Conservation (phyloP, 1,284 basidiomycete genomes). For the Pseudozyma hubeiensis region DNA sequence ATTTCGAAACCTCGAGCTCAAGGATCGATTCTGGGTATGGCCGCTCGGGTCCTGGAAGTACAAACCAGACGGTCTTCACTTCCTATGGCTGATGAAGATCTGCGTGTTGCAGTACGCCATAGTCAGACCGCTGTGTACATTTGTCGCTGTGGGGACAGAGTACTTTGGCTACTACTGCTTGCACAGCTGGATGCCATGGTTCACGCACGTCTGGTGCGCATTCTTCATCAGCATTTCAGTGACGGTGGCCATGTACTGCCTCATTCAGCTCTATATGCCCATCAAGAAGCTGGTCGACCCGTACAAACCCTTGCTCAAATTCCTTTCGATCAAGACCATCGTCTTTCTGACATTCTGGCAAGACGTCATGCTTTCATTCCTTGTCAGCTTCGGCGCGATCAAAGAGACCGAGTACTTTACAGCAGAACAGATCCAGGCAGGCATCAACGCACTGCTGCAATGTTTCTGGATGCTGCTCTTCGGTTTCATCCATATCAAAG, state of each 20-base stretch:
- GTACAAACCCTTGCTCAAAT: conserved; percentile 77
- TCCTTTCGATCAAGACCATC: conserved; percentile 77
- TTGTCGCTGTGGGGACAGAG: conserved; percentile 76
- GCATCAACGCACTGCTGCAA: conserved; percentile 77
- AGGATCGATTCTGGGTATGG: conserved; percentile 76
- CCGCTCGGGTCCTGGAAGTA: conserved; percentile 76
- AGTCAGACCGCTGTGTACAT: conserved; percentile 76
- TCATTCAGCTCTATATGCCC: conserved; percentile 79
- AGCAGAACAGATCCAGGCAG: conserved; percentile 79
- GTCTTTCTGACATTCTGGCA: conserved; percentile 87
- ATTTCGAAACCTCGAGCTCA: conserved; percentile 72
- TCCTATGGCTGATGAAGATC: conserved; percentile 81
- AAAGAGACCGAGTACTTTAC: conserved; percentile 76
- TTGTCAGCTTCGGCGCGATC: conserved; percentile 76
- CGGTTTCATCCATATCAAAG: conserved; percentile 78
- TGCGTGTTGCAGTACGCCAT: conserved; percentile 83
- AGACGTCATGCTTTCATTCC: conserved; percentile 75
- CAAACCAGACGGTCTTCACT: conserved; percentile 75
- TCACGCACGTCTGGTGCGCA: conserved; percentile 75
- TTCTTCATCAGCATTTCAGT: conserved; percentile 79
- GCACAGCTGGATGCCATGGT: conserved; percentile 77
- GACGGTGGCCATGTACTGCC: conserved; percentile 80
- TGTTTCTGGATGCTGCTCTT: conserved; percentile 78
- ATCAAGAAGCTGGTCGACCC: conserved; percentile 75
- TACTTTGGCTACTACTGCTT: conserved; percentile 79